Percentiles rank a stretch among this genome's conserved stretches.
These are phyloP conservation scores for Acacia confusa DNA, from an alignment of 306 rosid species.

Conservation along the genomic window DNA sequence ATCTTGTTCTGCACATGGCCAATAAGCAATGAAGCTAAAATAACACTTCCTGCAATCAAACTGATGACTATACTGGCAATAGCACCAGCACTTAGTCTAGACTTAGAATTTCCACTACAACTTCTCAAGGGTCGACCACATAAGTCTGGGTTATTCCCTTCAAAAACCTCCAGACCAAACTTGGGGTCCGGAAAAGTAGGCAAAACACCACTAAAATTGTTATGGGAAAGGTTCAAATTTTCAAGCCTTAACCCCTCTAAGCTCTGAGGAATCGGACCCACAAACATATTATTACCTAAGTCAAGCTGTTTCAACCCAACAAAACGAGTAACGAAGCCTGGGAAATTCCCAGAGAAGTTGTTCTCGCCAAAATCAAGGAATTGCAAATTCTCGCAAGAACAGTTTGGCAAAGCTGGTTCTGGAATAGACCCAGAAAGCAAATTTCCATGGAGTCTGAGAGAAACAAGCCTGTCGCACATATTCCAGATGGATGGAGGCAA, in stretches of 20 bases:
- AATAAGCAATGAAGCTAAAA: slow-evolving; percentile 79
- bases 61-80: slow-evolving; percentile 94
- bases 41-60: slow-evolving; percentile 84
- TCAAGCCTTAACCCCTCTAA: slow-evolving; percentile 60
- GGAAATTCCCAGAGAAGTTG: slow-evolving; percentile 72
- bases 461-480: slow-evolving; percentile 73
- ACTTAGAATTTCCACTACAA: slow-evolving; percentile 50
- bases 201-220: slow-evolving; percentile 84
- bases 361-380: slow-evolving; percentile 78
- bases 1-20: slow-evolving; percentile 91
- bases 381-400: slow-evolving; percentile 61
- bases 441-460: slow-evolving; percentile 65
- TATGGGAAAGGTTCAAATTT: slow-evolving; percentile 81
- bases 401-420: slow-evolving; percentile 84
- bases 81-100: slow-evolving; percentile 85
- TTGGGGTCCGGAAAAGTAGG: slow-evolving; percentile 66
- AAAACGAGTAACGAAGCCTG: slow-evolving; percentile 66
- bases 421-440: slow-evolving; percentile 62
- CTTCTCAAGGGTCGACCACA: slow-evolving; percentile 86
- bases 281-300: slow-evolving; percentile 63
- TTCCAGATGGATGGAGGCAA: slow-evolving; percentile 88
- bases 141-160: slow-evolving; percentile 74
- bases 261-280: slow-evolving; percentile 61
- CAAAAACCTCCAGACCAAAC: slow-evolving; percentile 73
- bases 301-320: slow-evolving; percentile 74